A percentile compares a stretch with the other conserved stretches of the same genome.
These are phyloP conservation scores for Diaporthe amygdali DNA, from an alignment of 2,329 filamentous ascomycete species.

Conservation along the genomic window DNA sequence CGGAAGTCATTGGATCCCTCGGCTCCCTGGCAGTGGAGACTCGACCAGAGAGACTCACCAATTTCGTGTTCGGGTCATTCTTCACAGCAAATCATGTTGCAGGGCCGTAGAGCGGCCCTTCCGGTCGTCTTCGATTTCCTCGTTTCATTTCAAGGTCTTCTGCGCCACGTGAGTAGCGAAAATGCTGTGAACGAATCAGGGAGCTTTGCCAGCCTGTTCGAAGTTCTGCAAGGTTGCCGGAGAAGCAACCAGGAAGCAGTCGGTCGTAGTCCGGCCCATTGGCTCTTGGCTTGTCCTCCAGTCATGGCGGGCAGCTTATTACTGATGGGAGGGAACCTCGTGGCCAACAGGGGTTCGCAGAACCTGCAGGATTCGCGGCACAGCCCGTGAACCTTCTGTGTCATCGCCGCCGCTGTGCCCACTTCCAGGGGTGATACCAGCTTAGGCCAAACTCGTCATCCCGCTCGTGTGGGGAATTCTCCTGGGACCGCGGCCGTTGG, in stretches of 20 bases:
- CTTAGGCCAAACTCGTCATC: conserved; percentile 12
- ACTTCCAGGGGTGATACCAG: conserved; percentile 21
- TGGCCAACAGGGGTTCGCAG: conserved; percentile 24
- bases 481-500: conserved; percentile 6
- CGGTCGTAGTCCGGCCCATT: conserved; percentile 17
- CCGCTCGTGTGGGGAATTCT: conserved; percentile 10
- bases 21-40: conserved; percentile 7
- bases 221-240: background rate
- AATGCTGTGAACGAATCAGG: conserved; percentile 4
- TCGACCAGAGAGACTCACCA: background rate
- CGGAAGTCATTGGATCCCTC: conserved; percentile 17
- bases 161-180: background rate
- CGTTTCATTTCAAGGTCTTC: conserved; percentile 1
- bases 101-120: background rate
- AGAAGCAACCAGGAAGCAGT: background rate
- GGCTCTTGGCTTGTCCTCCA: background rate
- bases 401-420: conserved; percentile 22
- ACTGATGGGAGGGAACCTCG: conserved; percentile 15
- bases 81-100: conserved; percentile 12
- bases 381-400: conserved; percentile 24
- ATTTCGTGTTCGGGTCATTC: background rate
- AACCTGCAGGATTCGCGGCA: conserved; percentile 25
- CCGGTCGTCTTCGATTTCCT: background rate
- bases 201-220: background rate
- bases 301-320: background rate